Evolutionary conservation across 140 eudicot genomes (phyloP), one percentile per base, ranked within the genome.

Genomic region (Flaveria floridana): DNA sequence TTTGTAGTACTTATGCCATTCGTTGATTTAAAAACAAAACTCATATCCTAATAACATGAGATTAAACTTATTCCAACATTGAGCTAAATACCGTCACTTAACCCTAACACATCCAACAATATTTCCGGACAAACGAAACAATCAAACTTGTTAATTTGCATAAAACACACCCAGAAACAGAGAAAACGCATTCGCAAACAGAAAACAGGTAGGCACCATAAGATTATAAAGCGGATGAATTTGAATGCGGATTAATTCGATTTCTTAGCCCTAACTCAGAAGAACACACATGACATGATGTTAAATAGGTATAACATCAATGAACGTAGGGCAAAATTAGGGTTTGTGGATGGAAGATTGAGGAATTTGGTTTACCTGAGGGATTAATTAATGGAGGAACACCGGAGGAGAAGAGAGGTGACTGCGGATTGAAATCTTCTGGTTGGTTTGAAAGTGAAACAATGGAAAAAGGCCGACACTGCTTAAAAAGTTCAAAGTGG

Each of bases 351-450:
- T 46, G 41, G 52, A 68, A 44, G 39, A 37, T 7, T 13, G 15
- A 48, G 13, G 34, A 26, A 34, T 26, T 19, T 57, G 12, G 76
- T 44, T 30, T 69, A 77, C 76, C 81, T 77, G 53, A 76, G 47
- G 8, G 41, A 34, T 34, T 47, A 28, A 56, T n/a, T 42, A 42
- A 42, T 51, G 14, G 74, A 76, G 18, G 18, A 51, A 6, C 44
- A 63, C 66, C 57, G 74, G 66, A 34, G 41, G 0, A 30, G 65
- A 20, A 56, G 44, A 76, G 64, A 65, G 42, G 79, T 30, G 79
- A 75, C 79, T 77, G 81, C 76, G 71, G 81, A 59, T 58, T 78
- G 44, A 75, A 51, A 76, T 55, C 74, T 37, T 75, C 52, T 65
- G 65, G 73, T 75, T 76, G 73, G 80, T 23, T 65, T 34, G 41